phyloP scores from a whole-genome alignment of 345 rosid genomes.

The Excoecaria agallocha region DNA sequence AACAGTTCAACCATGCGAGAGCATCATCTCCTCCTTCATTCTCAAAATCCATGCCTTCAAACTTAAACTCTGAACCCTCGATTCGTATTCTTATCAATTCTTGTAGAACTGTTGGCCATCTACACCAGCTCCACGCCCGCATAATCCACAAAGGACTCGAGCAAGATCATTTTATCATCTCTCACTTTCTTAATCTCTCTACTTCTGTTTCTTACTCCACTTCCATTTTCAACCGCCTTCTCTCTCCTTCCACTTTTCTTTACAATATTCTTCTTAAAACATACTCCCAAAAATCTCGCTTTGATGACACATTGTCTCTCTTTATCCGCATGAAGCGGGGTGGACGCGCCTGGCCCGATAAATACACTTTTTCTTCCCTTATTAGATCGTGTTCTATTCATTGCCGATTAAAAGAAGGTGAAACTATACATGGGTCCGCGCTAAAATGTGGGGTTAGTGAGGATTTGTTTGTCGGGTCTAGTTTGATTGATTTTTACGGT shows the following conservation, averaged over 20 bases:
- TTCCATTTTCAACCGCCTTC: slow-evolving; percentile 46
- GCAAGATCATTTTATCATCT: slow-evolving; percentile 56
- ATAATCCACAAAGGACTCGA: slow-evolving; percentile 71
- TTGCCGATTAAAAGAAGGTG: slow-evolving; percentile 40
- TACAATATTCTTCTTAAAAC: slow-evolving; percentile 58
- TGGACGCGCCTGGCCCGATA: slow-evolving; percentile 42
- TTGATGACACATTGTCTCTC: slow-evolving; percentile 37
- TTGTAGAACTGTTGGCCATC: slow-evolving; percentile 46
- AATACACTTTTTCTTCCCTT: slow-evolving; percentile 48
- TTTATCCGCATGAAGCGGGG: slow-evolving; percentile 52
- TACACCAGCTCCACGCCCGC: slow-evolving; percentile 64
- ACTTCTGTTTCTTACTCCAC: slow-evolving; percentile 42
- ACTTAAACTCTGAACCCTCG: slow-evolving; percentile 28
- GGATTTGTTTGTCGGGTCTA: slow-evolving; percentile 56
- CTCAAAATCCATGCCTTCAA: slow-evolving; percentile 17
- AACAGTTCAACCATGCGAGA: not conserved
- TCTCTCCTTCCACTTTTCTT: slow-evolving; percentile 46
- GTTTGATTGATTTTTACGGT: slow-evolving; percentile 63
- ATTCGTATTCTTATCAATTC: slow-evolving; percentile 46
- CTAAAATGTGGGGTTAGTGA: slow-evolving; percentile 38
- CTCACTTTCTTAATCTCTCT: slow-evolving; percentile 42
- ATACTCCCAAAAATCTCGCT: slow-evolving; percentile 34
- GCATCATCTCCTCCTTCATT: not conserved
- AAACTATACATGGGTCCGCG: slow-evolving; percentile 52
- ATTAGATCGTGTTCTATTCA: slow-evolving; percentile 52